Conservation (phyloP, 2,329 filamentous ascomycete genomes). For the Fusarium torreyae region DNA sequence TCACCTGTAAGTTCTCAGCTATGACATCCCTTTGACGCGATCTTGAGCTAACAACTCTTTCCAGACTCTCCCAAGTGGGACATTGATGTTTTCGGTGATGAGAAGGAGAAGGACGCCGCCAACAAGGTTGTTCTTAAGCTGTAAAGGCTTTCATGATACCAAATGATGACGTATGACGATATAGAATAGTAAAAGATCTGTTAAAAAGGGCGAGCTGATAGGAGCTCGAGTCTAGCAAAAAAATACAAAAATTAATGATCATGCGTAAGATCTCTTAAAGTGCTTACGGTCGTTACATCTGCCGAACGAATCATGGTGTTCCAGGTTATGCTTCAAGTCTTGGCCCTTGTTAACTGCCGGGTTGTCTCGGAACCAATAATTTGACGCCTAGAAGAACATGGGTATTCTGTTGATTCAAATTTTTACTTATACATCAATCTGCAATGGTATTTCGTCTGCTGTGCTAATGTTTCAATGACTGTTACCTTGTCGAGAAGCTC, state of each 20-base stretch:
- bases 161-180: slow-evolving; percentile 34
- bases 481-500: slow-evolving; percentile 6
- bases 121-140: slow-evolving; percentile 62
- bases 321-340: not conserved
- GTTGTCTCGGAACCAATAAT: not conserved
- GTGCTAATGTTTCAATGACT: slow-evolving; percentile 7
- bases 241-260: slow-evolving; percentile 33
- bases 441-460: slow-evolving; percentile 10
- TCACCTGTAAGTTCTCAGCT: slow-evolving; percentile 55
- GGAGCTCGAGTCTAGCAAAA: slow-evolving; percentile 2
- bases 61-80: slow-evolving; percentile 68
- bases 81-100: slow-evolving; percentile 69
- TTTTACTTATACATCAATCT: slow-evolving; percentile 27
- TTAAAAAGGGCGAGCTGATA: not conserved
- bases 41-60: slow-evolving; percentile 17
- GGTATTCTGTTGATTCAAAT: not conserved
- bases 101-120: slow-evolving; percentile 65
- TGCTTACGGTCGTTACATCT: not conserved
- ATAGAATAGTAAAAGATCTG: slow-evolving; percentile 32
- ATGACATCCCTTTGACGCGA: not conserved
- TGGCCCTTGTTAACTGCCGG: slow-evolving; percentile 7
- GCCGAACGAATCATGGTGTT: slow-evolving; percentile 8
- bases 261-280: not conserved
- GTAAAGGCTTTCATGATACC: slow-evolving; percentile 42
- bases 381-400: too few species aligned